Evolutionary conservation across 2,329 filamentous ascomycete genomes (phyloP), one percentile per base, ranked within the genome.

Genomic region (Magnaporthiopsis rhizophila): DNA sequence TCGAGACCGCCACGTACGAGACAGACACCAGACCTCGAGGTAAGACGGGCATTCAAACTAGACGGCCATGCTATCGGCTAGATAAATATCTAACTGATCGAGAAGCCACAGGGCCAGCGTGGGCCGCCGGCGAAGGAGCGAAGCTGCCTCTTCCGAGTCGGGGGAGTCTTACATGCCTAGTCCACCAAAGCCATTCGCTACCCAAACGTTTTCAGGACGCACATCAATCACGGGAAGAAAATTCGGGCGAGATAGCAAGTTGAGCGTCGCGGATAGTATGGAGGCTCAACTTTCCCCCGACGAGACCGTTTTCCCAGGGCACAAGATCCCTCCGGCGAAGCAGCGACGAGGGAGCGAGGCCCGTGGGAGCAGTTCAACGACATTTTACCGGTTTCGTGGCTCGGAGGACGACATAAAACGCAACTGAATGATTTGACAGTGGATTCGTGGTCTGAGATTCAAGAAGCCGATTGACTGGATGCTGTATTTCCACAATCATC

Each of bases 321-420:
- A 53, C 21, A 53, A 24, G n/a, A 53, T 53, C 6, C 45, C 45
- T 21, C 45, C 45, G 3, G 45, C 45, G 9, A 53, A 53, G 45
- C 45, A 24, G 18, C 18, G 1, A n/a, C 45, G 45, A 24, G 8
- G 21, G 24, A 53, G 21, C 21, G 7, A 53, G 45, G 21, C 8
- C 45, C 45, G 45, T 53, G 45, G n/a, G n/a, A 53, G 45, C 21
- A 53, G 45, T 13, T 53, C 45, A 8, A 50, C 38, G 21, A 53
- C 45, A 21, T 53, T 53, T 53, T n/a, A 28, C 13, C 57, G 57
- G 30, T 58, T 58, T 58, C 57, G 57, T 58, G 57, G 57, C n/a
- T 28, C 57, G 11, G 57, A 58, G 13, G 57, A 58, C 30, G 45
- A n/a, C 18, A n/a, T 53, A 15, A 21, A 53, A 53, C 18, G 21